phyloP scores from a whole-genome alignment of 208 protist species.

The Crithidia bombi region DNA sequence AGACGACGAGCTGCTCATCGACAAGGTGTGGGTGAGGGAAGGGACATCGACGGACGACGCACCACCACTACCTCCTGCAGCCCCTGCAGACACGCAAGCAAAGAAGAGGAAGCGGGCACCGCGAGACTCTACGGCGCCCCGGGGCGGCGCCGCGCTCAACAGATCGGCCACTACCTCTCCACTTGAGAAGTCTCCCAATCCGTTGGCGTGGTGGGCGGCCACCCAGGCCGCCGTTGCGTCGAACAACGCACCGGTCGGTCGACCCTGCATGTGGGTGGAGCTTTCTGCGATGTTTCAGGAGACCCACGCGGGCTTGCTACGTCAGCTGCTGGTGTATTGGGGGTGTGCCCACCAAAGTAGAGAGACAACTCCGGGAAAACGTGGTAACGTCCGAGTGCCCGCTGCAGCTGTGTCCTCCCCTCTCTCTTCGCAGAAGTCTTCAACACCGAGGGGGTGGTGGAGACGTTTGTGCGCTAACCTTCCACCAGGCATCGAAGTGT shows the following conservation, averaged over 20 bases:
- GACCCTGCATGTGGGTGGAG: slow-evolving; percentile 32
- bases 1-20: slow-evolving; percentile 15
- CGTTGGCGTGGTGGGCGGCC: slow-evolving; percentile 16
- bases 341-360: slow-evolving; percentile 16
- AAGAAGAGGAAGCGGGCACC: not conserved
- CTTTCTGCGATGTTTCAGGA: slow-evolving; percentile 21
- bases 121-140: not conserved
- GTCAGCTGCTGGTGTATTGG: slow-evolving; percentile 36
- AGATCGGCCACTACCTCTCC: too few species aligned
- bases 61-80: not conserved
- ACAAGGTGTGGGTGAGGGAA: not conserved
- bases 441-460: not conserved
- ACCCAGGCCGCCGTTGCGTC: not conserved
- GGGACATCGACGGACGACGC: not conserved
- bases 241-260: not conserved
- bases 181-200: not conserved
- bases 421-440: not conserved
- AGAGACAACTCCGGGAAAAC: not conserved
- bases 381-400: not conserved
- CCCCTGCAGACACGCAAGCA: not conserved
- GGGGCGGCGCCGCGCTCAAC: too few species aligned
- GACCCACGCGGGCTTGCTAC: slow-evolving; percentile 20
- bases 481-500: not conserved
- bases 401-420: not conserved
- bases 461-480: not conserved